Base-by-base conservation (phyloP, 2,329 filamentous ascomycete genomes). In the Amauroascus niger region DNA sequence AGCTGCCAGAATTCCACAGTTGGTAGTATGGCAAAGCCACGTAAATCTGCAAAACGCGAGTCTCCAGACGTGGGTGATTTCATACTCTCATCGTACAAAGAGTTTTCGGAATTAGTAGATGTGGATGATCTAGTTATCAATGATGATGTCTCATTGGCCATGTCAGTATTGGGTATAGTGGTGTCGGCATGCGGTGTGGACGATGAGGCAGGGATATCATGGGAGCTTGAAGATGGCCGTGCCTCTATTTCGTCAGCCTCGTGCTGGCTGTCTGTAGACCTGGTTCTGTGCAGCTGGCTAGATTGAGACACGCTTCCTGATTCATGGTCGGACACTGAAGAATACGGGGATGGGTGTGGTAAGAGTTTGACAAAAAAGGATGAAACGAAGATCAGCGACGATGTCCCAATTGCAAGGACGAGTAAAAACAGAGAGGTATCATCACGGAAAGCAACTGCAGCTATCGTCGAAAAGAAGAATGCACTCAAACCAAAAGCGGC, bases 401-500 rank as follows among this genome's bases (percentile, higher is more conserved):
- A 87, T 1, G 91, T 96, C 14, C 89, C 90, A 58, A 82, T 76
- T 2, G 89, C 82, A 39, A 98, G 76, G 26, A 97, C 74, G 59
- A 91, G 75, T 54, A 98, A 76, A 62, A 96, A 90, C 37, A 80
- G 79, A 53, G 85, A 84, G 0, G 89, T 93, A 63, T 94, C 82
- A 37, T 88, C 88, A 1, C 88, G 87, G 65, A 95, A 90, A 39
- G 88, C 74, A 45, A 94, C 65, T 16, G 82, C 81, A 20, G 88
- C 87, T 32, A 94, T 71, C 1, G 84, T 77, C 0, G 93, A 91
- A 72, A 96, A 98, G 74, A 97, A 95, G 71, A 98, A 93, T 52
- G 93, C 93, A 67, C 90, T 96, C 54, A 98, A 73, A 2, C 93
- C 93, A 65, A 97, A 97, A 2, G 88, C 90, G 54, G 93, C 88